Conservation (phyloP, 108 stramenopile genomes). For the Ochromonas danica region DNA sequence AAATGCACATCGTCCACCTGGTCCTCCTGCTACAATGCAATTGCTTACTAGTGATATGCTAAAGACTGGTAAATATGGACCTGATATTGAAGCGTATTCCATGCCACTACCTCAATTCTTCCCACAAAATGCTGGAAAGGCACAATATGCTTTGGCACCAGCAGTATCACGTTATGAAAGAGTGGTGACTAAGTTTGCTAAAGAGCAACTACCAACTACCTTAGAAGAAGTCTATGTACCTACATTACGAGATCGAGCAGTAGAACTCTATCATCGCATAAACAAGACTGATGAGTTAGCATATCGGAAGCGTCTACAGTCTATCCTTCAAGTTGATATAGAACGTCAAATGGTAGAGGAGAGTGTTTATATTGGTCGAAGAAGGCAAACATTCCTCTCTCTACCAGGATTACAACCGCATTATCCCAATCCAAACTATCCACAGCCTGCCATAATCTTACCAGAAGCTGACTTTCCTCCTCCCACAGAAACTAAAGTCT, state of each 20-base stretch:
- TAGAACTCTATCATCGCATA: neutral
- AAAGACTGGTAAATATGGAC: constrained; percentile 21
- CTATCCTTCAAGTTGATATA: neutral
- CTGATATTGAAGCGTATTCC: neutral
- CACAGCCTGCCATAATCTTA: neutral
- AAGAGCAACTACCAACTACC: neutral
- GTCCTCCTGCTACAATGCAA: neutral
- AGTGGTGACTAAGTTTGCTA: neutral
- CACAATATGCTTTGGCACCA: constrained; percentile 2
- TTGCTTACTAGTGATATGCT: neutral
- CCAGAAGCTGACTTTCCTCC: neutral
- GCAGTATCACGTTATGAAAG: neutral
- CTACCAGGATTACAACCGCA: constrained; percentile 8
- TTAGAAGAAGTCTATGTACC: constrained; percentile 5
- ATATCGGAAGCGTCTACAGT: neutral
- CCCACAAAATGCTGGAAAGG: constrained; percentile 18
- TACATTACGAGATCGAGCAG: neutral
- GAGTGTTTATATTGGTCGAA: neutral
- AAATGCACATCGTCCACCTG: too few relatives aligned
- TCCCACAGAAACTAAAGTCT: neutral
- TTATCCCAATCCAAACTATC: constrained; percentile 30
- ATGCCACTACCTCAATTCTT: constrained; percentile 25
- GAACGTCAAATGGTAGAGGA: neutral
- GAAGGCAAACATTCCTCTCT: neutral
- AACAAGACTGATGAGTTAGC: neutral